Base-by-base conservation (phyloP, 257 asterid species). In the Penstemon barbatus region DNA sequence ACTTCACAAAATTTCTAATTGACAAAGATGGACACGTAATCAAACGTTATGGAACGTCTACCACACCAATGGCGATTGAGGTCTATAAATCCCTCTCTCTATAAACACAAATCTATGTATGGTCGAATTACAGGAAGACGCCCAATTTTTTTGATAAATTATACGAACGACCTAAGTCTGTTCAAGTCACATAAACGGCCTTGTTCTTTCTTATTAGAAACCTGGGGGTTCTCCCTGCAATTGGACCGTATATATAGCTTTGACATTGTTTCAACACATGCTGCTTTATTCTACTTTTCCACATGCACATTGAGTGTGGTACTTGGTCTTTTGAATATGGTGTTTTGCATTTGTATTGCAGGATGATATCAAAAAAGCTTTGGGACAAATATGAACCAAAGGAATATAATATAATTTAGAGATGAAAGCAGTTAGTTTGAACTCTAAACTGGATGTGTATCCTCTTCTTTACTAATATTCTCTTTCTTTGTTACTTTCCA, bases 1-100 rank as follows among this genome's bases (percentile, higher is more conserved):
- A 92, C 82, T 92, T 92, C 78, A 90, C 97, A 25, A 92, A 92
- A 85, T 92, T 92, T 73, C 69, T 92, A 60, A 91, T 92, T 15
- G 96, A 90, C 85, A 85, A 77, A 79, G 94, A 90, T 39, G 98
- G 98, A 19, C 71, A 59, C 41, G 97, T 92, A 36, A 78, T 90
- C 71, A 40, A 45, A 49, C 97, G 96, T 36, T 92, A 85, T 73
- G 89, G 80, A 73, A 40, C 96, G 6, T 11, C 88, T 9, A 86
- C 96, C 73, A 0, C 85, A 7, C 98, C 97, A 0, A 70, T 77
- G 75, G 75, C 93, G 41, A 85, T 92, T 12, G 93, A 92, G 98
- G 98, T 92, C 69, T 63, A 63, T 39, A 66, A 37, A 71, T 15
- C 73, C 38, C 65, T 25, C 33, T 25, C 8, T 65, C 25, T n/a